Percentiles rank a stretch among this genome's conserved stretches.
Evolutionary conservation across 2,329 filamentous ascomycete species (phyloP).

Genomic region (Rhynchosporium graminicola): DNA sequence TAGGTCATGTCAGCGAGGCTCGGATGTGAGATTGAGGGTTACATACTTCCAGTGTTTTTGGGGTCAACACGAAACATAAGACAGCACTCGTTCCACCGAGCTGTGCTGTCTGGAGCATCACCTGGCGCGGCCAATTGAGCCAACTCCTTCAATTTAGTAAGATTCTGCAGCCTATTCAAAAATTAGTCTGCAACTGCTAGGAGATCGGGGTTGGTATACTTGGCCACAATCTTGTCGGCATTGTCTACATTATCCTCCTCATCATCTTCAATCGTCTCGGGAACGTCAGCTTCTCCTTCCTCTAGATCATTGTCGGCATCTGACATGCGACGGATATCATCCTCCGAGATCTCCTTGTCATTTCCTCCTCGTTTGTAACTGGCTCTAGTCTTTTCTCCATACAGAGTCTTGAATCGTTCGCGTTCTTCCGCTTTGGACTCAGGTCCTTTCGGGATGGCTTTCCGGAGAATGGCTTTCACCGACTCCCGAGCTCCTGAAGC

Average conservation of each 20-base stretch:
- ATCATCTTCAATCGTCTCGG: background rate
- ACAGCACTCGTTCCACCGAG: slow-evolving; percentile 27
- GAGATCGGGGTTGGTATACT: background rate
- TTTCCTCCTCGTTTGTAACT: slow-evolving; percentile 16
- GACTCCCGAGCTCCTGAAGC: background rate
- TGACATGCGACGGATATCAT: slow-evolving; percentile 2
- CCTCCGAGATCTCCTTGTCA: slow-evolving; percentile 1
- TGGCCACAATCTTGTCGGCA: slow-evolving; percentile 7
- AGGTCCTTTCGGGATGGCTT: background rate
- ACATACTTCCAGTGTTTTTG: slow-evolving; percentile 3
- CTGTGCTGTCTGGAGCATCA: background rate
- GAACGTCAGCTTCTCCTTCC: slow-evolving; percentile 10
- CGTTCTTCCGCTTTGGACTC: slow-evolving; percentile 3
- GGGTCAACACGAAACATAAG: slow-evolving; percentile 28
- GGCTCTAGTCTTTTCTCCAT: background rate
- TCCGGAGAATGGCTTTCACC: background rate
- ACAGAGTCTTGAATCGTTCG: slow-evolving; percentile 5
- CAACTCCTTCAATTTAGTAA: slow-evolving; percentile 20
- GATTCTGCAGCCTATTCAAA: slow-evolving; percentile 21
- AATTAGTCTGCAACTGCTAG: background rate
- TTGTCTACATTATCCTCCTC: background rate
- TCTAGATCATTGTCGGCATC: background rate
- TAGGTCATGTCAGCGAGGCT: background rate
- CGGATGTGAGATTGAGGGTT: background rate
- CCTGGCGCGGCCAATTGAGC: slow-evolving; percentile 14